phyloP scores from a whole-genome alignment of 2,329 filamentous ascomycete genomes.

The Plenodomus tracheiphilus region DNA sequence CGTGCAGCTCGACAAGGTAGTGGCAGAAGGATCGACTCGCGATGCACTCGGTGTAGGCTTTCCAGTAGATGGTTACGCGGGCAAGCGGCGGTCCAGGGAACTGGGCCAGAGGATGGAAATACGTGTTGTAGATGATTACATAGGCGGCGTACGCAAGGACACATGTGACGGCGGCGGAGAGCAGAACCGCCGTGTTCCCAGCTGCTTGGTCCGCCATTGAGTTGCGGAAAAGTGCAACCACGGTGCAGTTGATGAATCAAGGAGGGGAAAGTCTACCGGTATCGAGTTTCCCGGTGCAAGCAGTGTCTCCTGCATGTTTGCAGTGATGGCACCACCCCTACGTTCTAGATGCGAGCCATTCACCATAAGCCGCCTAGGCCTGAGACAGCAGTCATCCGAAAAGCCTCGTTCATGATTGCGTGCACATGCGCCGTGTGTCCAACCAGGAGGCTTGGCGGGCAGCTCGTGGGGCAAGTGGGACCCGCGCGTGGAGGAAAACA shows the following conservation, averaged over 20 bases:
- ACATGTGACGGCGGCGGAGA: constrained; percentile 14
- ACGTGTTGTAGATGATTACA: constrained; percentile 39
- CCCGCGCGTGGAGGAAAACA: neutral
- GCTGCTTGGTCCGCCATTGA: neutral
- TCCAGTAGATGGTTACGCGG: constrained; percentile 29
- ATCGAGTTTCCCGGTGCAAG: no score
- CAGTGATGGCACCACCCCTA: neutral
- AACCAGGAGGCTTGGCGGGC: constrained; percentile 2
- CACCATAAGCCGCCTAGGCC: neutral
- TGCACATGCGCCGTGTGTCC: neutral
- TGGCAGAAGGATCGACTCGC: constrained; percentile 33
- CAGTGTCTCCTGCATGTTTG: neutral
- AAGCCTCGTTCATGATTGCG: neutral
- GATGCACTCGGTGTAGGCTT: constrained; percentile 34
- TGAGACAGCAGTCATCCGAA: neutral
- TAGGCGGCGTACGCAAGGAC: constrained; percentile 20
- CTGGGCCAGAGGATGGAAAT: constrained; percentile 48
- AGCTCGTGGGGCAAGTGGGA: neutral
- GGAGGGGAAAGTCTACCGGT: no score
- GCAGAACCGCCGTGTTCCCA: constrained; percentile 7
- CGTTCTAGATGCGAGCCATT: neutral
- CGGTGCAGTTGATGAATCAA: no score
- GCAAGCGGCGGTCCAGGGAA: constrained; percentile 47
- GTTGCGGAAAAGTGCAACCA: neutral
- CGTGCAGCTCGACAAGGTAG: constrained; percentile 29